Evolutionary conservation across 441 rosid species (phyloP), one percentile per base, ranked within the genome.

Genomic region (Pelargonium fulgidum): DNA sequence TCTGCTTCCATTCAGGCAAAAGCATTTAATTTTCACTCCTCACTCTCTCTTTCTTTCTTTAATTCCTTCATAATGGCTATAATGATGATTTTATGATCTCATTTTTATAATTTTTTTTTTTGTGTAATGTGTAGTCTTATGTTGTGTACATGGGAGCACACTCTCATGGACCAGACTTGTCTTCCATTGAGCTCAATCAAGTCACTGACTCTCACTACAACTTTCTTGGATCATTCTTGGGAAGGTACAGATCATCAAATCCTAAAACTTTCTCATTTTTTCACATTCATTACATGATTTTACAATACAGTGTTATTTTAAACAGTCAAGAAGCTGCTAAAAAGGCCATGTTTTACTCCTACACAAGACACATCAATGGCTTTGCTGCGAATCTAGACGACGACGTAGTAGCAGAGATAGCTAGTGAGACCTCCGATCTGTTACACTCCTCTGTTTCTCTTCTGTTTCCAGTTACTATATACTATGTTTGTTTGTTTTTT

Each of bases 61-160:
- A 36, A 48, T 22, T 44, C 14, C 41, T 42, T 72, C 48, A 58
- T 66, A 26, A 26, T 26, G 33, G 33, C 3, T 26, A 1, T 67
- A 22, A 16, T 45, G 39, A 63, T 8, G 17, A 16, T 62, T 58
- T 4, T 50, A 20, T 63, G 5, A n/a, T 16, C 3, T 29, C 2
- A 4, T 7, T 13, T 0, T 63, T 13, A 29, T 33, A 3, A 4
- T 54, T 42, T 8, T 41, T 69, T 11, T 45, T 65, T 72, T 10
- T 69, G 2, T n/a, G 24, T 22, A 22, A 22, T 22, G 24, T 22
- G 24, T 22, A 83, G 80, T 73, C 92, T 1, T 87, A 78, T 73
- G 85, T 87, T 29, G 87, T 87, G 14, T 87, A 87, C 83, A 66
- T 85, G 64, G 92, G 92, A 73, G 76, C 65, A 26, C 88, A 87